phyloP scores from a whole-genome alignment of 768 basidiomycete species.

The Boletus tomentosulus region DNA sequence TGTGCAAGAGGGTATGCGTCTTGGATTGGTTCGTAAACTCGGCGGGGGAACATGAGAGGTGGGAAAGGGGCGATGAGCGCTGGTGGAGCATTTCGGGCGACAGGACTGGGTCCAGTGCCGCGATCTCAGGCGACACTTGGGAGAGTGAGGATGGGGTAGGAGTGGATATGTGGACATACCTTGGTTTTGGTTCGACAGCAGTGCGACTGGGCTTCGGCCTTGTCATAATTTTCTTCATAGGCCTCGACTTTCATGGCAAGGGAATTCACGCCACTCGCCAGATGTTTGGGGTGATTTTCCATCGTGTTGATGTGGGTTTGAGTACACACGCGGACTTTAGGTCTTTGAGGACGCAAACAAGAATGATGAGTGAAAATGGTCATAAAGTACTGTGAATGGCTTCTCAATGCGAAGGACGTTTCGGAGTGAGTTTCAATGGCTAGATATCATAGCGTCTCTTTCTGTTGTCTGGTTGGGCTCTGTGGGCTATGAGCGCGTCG shows the following conservation, averaged over 20 bases:
- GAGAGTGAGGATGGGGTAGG: not conserved
- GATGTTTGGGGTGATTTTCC: constrained; percentile 50
- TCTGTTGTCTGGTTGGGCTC: constrained; percentile 76
- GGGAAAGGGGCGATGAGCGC: constrained; percentile 66
- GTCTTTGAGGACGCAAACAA: constrained; percentile 77
- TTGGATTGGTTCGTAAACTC: constrained; percentile 53
- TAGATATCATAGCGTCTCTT: constrained; percentile 93
- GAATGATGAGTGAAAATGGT: constrained; percentile 86
- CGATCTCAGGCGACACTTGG: constrained; percentile 71
- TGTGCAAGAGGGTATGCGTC: constrained; percentile 71
- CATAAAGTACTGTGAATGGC: constrained; percentile 78
- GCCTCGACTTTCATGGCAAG: constrained; percentile 58
- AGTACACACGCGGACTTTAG: constrained; percentile 50
- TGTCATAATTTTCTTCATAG: constrained; percentile 98
- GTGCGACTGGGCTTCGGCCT: constrained; percentile 86
- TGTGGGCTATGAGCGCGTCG: constrained; percentile 19
- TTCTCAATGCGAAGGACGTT: constrained; percentile 76
- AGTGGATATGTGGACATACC: constrained; percentile 25
- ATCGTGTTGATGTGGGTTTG: constrained; percentile 49
- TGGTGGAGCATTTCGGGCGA: constrained; percentile 36
- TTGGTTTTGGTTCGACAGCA: constrained; percentile 64
- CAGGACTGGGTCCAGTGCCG: constrained; percentile 54
- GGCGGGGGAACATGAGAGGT: constrained; percentile 69
- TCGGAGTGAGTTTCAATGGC: constrained; percentile 85
- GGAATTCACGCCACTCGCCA: constrained; percentile 71